Evolutionary conservation across 2,329 filamentous ascomycete genomes (phyloP).

Genomic region (Verticillium dahliae): DNA sequence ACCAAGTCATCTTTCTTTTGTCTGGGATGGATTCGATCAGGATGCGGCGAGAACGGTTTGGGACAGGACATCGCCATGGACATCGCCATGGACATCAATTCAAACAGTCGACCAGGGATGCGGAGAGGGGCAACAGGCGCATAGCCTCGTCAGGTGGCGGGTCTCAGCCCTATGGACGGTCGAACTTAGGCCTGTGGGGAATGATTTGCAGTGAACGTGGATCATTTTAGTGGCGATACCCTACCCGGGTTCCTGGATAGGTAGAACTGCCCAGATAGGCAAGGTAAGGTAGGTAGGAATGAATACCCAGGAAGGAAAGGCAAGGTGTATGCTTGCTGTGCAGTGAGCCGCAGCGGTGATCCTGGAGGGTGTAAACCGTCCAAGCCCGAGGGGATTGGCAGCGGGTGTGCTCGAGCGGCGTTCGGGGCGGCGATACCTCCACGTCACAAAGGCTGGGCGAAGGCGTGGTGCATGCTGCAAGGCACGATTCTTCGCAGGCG

Average conservation of each 20-base stretch:
- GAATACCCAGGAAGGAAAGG: too few species aligned
- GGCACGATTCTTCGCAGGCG: not conserved
- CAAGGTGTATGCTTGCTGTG: too few species aligned
- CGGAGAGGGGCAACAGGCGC: not conserved
- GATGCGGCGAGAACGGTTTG: not conserved
- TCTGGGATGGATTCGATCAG: not conserved
- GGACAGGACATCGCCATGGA: not conserved
- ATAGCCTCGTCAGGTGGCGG: not conserved
- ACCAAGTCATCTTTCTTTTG: not conserved
- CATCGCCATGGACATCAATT: too few species aligned
- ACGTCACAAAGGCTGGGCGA: not conserved
- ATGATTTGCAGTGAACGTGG: not conserved
- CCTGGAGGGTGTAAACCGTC: not conserved
- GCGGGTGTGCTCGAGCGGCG: not conserved
- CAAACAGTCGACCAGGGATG: not conserved
- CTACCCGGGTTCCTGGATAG: too few species aligned
- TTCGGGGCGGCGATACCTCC: not conserved
- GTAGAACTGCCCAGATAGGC: too few species aligned
- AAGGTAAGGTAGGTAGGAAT: too few species aligned
- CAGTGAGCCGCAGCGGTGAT: not conserved
- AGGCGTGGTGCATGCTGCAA: not conserved
- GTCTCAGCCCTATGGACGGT: not conserved
- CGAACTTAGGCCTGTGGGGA: not conserved
- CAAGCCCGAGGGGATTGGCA: not conserved
- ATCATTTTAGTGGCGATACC: not conserved